Percentiles rank a stretch among this genome's conserved stretches.
Evolutionary conservation across 192 early-diverging fungal genomes (phyloP).

Genomic region (Backusella liffmaniae): DNA sequence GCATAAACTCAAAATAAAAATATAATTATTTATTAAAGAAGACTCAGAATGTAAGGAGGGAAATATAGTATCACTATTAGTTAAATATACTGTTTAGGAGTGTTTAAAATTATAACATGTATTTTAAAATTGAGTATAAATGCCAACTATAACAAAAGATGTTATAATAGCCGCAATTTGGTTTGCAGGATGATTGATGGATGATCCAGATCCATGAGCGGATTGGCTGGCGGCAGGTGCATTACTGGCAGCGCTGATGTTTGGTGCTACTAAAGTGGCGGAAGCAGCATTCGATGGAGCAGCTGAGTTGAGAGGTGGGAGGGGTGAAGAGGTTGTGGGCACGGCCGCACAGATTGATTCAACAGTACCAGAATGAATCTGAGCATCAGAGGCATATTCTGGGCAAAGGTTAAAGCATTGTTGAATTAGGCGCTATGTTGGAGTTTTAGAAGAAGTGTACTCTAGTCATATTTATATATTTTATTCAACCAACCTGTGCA

Average conservation of each 20-base stretch:
- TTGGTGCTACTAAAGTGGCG: neutral
- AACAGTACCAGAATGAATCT: constrained; percentile 17
- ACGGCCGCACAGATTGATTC: constrained; percentile 24
- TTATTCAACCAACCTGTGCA: constrained; percentile 12
- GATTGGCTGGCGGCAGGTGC: constrained; percentile 1
- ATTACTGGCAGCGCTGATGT: neutral
- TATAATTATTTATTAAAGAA: neutral
- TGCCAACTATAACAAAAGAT: neutral
- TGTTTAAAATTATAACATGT: neutral
- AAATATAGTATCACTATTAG: neutral
- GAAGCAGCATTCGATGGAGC: neutral
- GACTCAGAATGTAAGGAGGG: neutral
- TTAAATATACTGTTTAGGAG: neutral
- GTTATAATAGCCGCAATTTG: neutral
- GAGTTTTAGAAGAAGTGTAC: neutral
- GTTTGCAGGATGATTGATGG: neutral
- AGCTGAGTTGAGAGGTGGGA: neutral
- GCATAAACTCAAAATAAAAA: neutral
- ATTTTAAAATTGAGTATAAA: neutral
- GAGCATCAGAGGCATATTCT: constrained; percentile 18
- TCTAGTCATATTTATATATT: neutral
- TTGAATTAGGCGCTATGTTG: constrained; percentile 13
- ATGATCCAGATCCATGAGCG: neutral
- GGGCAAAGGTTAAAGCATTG: constrained; percentile 32
- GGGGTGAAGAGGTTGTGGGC: neutral